These are phyloP conservation scores for Pseudocercospora crystallina DNA, from an alignment of 2,329 filamentous ascomycete genomes.

Conservation along the genomic window DNA sequence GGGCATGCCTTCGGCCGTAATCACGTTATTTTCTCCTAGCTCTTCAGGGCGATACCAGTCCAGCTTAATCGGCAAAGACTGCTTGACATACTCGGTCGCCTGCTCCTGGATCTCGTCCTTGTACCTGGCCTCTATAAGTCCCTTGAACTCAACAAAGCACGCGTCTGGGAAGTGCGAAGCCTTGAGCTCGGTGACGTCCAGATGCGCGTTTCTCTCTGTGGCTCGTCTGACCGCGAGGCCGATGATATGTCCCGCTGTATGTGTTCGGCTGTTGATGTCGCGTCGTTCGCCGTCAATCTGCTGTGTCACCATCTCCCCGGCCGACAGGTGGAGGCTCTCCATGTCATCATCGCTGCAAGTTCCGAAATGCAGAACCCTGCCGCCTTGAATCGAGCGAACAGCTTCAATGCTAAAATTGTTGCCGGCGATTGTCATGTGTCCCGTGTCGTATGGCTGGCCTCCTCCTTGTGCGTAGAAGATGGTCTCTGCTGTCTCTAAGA, in stretches of 20 bases:
- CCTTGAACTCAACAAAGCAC: conserved; percentile 67
- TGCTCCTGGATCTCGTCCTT: conserved; percentile 62
- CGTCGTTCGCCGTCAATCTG: conserved; percentile 62
- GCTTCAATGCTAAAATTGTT: conserved; percentile 53
- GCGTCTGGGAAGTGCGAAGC: conserved; percentile 70
- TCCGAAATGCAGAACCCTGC: conserved; percentile 65
- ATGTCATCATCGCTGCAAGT: conserved; percentile 34
- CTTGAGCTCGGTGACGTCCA: conserved; percentile 61
- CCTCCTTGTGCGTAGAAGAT: conserved; percentile 76
- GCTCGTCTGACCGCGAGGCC: conserved; percentile 65
- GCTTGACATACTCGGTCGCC: conserved; percentile 59
- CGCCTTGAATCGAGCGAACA: conserved; percentile 57
- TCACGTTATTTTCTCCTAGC: conserved; percentile 21
- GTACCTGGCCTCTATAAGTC: conserved; percentile 63
- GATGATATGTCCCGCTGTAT: conserved; percentile 73
- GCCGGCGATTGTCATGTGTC: conserved; percentile 49
- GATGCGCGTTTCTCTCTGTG: conserved; percentile 52
- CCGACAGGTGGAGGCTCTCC: conserved; percentile 1
- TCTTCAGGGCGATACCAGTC: conserved; percentile 61
- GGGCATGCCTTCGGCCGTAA: conserved; percentile 14
- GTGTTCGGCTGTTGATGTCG: conserved; percentile 64
- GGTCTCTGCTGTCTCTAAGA: conserved; percentile 55
- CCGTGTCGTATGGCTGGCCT: conserved; percentile 69
- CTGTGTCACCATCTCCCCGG: conserved; percentile 54
- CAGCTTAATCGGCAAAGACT: conserved; percentile 60